Percentiles rank a stretch among this genome's conserved stretches.
Conservation (phyloP, 345 rosid species). For the Arabidopsis arenosa region DNA sequence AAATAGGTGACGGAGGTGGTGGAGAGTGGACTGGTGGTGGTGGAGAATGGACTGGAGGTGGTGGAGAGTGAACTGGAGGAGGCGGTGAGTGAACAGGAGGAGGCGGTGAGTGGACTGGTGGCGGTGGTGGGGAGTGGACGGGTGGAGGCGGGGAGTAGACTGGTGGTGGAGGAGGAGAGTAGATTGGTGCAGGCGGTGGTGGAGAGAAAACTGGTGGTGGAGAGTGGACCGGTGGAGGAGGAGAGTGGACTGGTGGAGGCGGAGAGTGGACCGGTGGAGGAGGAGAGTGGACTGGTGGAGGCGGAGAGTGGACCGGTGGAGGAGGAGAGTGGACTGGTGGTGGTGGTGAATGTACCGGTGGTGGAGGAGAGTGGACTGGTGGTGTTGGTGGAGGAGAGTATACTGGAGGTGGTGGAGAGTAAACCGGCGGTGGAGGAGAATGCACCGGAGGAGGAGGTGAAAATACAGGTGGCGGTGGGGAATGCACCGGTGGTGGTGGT, state of each 20-base stretch:
- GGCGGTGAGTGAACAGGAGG: conserved; percentile 28
- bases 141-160: conserved; percentile 37
- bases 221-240: conserved; percentile 31
- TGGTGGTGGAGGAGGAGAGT: conserved; percentile 41
- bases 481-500: conserved; percentile 29
- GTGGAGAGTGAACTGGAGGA: conserved; percentile 32
- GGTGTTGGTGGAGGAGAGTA: conserved; percentile 37
- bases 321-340: conserved; percentile 31
- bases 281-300: not conserved
- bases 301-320: conserved; percentile 7
- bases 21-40: conserved; percentile 38
- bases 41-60: conserved; percentile 38
- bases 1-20: conserved; percentile 38
- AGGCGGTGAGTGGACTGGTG: conserved; percentile 33
- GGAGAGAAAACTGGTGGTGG: conserved; percentile 32
- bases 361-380: conserved; percentile 29
- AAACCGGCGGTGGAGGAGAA: conserved; percentile 33
- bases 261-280: conserved; percentile 33
- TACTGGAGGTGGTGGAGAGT: conserved; percentile 22
- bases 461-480: conserved; percentile 24
- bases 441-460: conserved; percentile 33
- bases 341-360: conserved; percentile 26
- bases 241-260: conserved; percentile 29
- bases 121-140: conserved; percentile 39
- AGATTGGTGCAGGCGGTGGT: conserved; percentile 35